Conservation (phyloP, 768 basidiomycete species). For the Mycena epipterygia region DNA sequence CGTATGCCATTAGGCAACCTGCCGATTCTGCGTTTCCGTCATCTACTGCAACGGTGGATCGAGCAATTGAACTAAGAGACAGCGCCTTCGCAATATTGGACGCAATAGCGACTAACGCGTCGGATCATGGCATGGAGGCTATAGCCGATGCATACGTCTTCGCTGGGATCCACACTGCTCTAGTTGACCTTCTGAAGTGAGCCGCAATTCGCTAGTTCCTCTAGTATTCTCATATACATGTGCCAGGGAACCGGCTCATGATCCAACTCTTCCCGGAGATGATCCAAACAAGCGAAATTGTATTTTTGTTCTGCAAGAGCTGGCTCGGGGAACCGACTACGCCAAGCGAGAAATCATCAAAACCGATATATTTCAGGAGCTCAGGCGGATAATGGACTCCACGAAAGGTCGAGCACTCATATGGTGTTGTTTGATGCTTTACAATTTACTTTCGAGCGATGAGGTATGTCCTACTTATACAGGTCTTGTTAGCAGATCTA, state of each 20-base stretch:
- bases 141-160: constrained; percentile 6
- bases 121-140: constrained; percentile 2
- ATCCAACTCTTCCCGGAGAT: constrained; percentile 2
- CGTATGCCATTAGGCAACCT: neutral
- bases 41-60: neutral
- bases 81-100: neutral
- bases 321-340: constrained; percentile 11
- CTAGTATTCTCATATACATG: neutral
- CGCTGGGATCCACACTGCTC: neutral
- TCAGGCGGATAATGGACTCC: constrained; percentile 10
- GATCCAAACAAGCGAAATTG: neutral
- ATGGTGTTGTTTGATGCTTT: constrained; percentile 10
- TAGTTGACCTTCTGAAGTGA: constrained; percentile 6
- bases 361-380: neutral
- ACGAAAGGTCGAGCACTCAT: neutral
- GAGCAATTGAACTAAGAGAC: constrained; percentile 11
- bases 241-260: constrained; percentile 1
- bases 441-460: neutral
- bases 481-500: neutral
- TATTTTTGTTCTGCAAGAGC: constrained; percentile 2
- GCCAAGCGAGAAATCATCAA: constrained; percentile 13
- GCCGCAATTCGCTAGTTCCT: neutral
- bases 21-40: neutral
- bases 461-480: neutral
- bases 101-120: neutral